A percentile compares a stretch with the other conserved stretches of the same genome.
Evolutionary conservation across 768 basidiomycete genomes (phyloP).

Genomic region (Lepiota venenata): DNA sequence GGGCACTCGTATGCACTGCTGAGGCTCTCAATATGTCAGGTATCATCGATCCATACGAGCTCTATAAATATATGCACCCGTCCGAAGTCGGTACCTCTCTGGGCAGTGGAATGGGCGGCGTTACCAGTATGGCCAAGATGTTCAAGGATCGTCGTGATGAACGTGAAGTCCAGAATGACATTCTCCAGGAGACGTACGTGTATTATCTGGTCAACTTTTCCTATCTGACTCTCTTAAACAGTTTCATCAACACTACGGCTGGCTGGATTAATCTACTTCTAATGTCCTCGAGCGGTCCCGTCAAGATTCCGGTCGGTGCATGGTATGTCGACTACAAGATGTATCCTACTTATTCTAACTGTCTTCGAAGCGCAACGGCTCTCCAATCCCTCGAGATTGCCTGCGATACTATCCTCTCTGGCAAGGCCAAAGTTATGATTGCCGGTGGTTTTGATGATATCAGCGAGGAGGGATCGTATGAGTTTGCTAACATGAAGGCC

Average conservation of each 20-base stretch:
- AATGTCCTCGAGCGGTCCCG: slow-evolving; percentile 93
- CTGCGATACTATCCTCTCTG: slow-evolving; percentile 89
- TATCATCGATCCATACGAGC: slow-evolving; percentile 96
- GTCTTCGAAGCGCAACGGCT: slow-evolving; percentile 74
- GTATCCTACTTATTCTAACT: slow-evolving; percentile 9
- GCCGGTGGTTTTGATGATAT: slow-evolving; percentile 98
- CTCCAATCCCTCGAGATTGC: slow-evolving; percentile 98
- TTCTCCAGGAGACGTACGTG: slow-evolving; percentile 94
- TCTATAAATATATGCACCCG: slow-evolving; percentile 96
- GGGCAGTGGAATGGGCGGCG: slow-evolving; percentile 98
- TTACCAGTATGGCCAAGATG: slow-evolving; percentile 89
- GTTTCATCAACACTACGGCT: slow-evolving; percentile 98
- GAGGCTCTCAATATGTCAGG: slow-evolving; percentile 97
- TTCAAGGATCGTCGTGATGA: slow-evolving; percentile 99
- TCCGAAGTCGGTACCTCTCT: slow-evolving; percentile 93
- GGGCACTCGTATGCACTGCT: slow-evolving; percentile 92
- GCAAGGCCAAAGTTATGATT: slow-evolving; percentile 99
- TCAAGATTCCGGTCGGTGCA: slow-evolving; percentile 99
- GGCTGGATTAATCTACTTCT: slow-evolving; percentile 97
- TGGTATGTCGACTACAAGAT: slow-evolving; percentile 57
- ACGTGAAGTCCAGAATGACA: slow-evolving; percentile 97
- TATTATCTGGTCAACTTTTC: not conserved
- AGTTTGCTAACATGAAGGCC: slow-evolving; percentile 99
- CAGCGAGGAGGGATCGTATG: slow-evolving; percentile 96
- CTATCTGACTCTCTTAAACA: slow-evolving; percentile 25